These are phyloP conservation scores for Fusarium sp. DNA, from an alignment of 2,329 filamentous ascomycete genomes.

Conservation along the genomic window DNA sequence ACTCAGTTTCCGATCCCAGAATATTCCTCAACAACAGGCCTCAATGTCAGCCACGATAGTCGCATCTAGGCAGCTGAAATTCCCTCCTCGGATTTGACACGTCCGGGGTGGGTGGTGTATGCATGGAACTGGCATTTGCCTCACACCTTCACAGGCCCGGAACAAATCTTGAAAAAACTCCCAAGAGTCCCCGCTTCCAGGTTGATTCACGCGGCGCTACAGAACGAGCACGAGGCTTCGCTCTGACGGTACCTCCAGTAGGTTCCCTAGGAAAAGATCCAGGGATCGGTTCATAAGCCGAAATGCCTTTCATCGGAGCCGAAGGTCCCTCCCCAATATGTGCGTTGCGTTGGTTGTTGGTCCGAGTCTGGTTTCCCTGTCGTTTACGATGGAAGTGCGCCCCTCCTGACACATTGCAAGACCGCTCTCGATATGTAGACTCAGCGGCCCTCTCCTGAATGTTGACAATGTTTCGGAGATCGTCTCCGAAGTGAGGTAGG, in stretches of 20 bases:
- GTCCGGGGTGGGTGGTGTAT: neutral
- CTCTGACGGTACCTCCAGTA: neutral
- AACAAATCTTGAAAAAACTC: neutral
- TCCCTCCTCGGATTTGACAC: neutral
- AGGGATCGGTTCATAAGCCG: slow-evolving; percentile 7
- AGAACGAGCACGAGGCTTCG: neutral
- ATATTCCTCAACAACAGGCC: neutral
- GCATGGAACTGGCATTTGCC: neutral
- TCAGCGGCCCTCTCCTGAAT: neutral
- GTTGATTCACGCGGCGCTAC: neutral
- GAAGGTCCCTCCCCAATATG: neutral
- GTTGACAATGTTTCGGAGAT: neutral
- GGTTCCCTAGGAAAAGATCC: slow-evolving; percentile 3
- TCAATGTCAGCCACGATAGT: neutral
- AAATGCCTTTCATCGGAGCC: fast-evolving
- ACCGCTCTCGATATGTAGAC: neutral
- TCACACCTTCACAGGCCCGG: neutral
- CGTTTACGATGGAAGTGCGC: slow-evolving; percentile 3
- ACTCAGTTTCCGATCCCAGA: neutral
- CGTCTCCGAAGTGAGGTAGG: neutral
- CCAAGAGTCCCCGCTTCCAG: neutral
- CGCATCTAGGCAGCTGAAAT: neutral
- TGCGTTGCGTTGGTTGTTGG: neutral
- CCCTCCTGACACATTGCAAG: neutral
- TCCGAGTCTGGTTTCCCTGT: neutral